A percentile compares a stretch with the other conserved stretches of the same genome.
Conservation (phyloP, 805 yeast genomes). For the Cyberlindnera misumaiensis region DNA sequence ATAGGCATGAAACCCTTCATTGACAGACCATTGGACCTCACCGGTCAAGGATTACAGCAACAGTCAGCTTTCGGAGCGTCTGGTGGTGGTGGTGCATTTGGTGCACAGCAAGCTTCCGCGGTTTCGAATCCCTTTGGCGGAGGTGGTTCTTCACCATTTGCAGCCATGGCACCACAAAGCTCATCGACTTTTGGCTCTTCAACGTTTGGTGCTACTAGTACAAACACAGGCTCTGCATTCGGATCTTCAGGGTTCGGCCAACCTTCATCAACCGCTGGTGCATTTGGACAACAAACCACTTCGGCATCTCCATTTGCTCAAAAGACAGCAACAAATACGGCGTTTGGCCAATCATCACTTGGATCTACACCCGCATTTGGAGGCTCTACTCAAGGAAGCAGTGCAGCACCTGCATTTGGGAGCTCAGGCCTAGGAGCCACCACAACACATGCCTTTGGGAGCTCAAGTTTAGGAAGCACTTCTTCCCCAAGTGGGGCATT, state of each 20-base stretch:
- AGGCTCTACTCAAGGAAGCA: not conserved
- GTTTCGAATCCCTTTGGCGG: not conserved
- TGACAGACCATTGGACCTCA: slow-evolving; percentile 27
- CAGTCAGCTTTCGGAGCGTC: not conserved
- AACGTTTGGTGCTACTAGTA: slow-evolving; percentile 2
- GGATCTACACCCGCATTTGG: slow-evolving; percentile 2
- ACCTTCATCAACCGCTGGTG: too few species aligned
- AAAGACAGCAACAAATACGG: slow-evolving; percentile 3
- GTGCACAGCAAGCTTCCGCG: not conserved
- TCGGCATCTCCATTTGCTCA: slow-evolving; percentile 1
- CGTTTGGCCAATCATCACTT: slow-evolving; percentile 8
- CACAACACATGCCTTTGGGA: slow-evolving; percentile 1
- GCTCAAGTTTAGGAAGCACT: not conserved
- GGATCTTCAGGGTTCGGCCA: slow-evolving; percentile 7
- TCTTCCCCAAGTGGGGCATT: too few species aligned
- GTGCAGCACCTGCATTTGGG: slow-evolving; percentile 1
- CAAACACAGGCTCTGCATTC: slow-evolving; percentile 3
- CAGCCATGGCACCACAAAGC: not conserved
- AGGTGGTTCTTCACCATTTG: not conserved
- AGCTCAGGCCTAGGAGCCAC: not conserved
- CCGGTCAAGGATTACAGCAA: slow-evolving; percentile 12
- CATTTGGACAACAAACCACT: not conserved
- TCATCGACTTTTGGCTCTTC: slow-evolving; percentile 9
- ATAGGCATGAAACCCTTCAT: slow-evolving; percentile 27
- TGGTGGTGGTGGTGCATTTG: slow-evolving; percentile 4